phyloP scores from a whole-genome alignment of 2,329 filamentous ascomycete genomes.

The Pseudogymnoascus sp. region DNA sequence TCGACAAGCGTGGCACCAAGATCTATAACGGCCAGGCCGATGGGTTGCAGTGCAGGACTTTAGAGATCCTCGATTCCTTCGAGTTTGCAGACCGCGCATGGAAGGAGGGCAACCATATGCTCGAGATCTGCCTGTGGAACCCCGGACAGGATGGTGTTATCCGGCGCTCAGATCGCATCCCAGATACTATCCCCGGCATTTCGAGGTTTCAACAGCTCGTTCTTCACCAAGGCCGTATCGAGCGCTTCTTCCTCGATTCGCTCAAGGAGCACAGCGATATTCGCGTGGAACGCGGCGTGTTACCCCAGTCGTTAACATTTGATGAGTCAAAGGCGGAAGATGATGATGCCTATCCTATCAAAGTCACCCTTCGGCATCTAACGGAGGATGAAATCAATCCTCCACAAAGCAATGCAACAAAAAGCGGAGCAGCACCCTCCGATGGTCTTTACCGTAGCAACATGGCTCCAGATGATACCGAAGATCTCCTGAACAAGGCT shows the following conservation, averaged over 20 bases:
- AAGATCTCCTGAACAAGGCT: conserved; percentile 37
- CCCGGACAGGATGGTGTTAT: conserved; percentile 52
- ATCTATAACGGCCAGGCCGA: conserved; percentile 36
- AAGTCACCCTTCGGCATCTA: conserved; percentile 49
- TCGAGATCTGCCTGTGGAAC: conserved; percentile 59
- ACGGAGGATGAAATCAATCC: conserved; percentile 51
- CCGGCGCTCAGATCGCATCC: conserved; percentile 50
- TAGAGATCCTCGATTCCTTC: conserved; percentile 69
- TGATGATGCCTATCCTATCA: conserved; percentile 51
- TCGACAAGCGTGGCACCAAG: conserved; percentile 37
- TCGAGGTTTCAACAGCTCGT: conserved; percentile 59
- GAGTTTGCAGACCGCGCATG: conserved; percentile 56
- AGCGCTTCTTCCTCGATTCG: conserved; percentile 57
- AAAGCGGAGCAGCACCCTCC: conserved; percentile 22
- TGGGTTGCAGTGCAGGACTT: conserved; percentile 56
- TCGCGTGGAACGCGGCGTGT: conserved; percentile 50
- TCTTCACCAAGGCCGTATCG: conserved; percentile 64
- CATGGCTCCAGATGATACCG: conserved; percentile 48
- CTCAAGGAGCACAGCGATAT: conserved; percentile 49
- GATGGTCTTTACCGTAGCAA: conserved; percentile 56
- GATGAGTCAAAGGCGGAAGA: conserved; percentile 44
- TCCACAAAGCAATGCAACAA: conserved; percentile 32
- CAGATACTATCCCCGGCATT: conserved; percentile 54
- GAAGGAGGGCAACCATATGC: conserved; percentile 61
- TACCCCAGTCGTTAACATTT: conserved; percentile 49